Conservation (phyloP, 1,284 basidiomycete genomes). For the Takashimella tepidaria region DNA sequence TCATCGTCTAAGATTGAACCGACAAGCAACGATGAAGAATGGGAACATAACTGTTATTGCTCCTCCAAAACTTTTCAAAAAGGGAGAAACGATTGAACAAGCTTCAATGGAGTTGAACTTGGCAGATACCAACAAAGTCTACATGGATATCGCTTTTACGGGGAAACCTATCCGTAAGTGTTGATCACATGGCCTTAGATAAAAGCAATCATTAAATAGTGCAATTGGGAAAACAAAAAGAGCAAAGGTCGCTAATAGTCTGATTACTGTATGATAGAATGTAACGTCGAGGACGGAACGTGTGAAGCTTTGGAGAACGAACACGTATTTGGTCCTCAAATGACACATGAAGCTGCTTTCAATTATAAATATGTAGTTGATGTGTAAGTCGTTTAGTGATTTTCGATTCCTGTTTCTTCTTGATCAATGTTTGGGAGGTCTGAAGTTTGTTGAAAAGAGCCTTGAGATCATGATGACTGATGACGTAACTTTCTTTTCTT, state of each 20-base stretch:
- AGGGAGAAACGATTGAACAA: constrained; percentile 57
- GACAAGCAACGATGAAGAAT: constrained; percentile 9
- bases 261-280: too few species aligned
- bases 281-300: constrained; percentile 31
- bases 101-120: constrained; percentile 76
- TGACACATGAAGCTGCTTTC: constrained; percentile 26
- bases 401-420: too few species aligned
- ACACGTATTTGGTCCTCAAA: constrained; percentile 23
- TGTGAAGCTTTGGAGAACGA: constrained; percentile 32
- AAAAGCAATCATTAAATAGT: constrained; percentile 19
- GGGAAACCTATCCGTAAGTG: constrained; percentile 36
- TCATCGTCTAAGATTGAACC: constrained; percentile 37
- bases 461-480: too few species aligned
- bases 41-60: constrained; percentile 7
- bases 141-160: constrained; percentile 54
- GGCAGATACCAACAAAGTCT: constrained; percentile 69
- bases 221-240: too few species aligned
- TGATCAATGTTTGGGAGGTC: too few species aligned
- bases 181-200: background rate
- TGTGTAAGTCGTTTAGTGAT: too few species aligned
- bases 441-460: too few species aligned
- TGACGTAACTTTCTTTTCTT: too few species aligned
- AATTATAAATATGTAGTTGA: constrained; percentile 40
- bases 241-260: too few species aligned
- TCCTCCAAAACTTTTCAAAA: constrained; percentile 35